Percentiles rank a stretch among this genome's conserved stretches.
These are phyloP conservation scores for Trametes sp. DNA, from an alignment of 1,284 basidiomycete genomes.

Conservation along the genomic window DNA sequence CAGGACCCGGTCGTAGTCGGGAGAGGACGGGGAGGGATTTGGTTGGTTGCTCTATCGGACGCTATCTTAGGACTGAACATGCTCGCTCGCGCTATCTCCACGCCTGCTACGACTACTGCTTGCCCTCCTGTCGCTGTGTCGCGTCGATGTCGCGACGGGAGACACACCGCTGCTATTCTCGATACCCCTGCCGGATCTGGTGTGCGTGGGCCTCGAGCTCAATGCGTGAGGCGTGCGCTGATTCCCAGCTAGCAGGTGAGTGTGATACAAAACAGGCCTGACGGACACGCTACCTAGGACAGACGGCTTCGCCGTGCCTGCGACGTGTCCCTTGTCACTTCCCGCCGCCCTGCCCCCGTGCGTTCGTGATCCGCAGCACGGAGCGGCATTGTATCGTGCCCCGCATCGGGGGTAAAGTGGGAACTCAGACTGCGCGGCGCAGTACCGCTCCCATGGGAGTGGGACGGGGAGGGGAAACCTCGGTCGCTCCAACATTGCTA, in stretches of 20 bases:
- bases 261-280: neutral
- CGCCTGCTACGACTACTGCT: no score
- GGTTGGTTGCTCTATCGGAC: neutral
- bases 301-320: neutral
- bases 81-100: neutral
- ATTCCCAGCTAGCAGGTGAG: neutral
- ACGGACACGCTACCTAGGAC: neutral
- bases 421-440: slow-evolving; percentile 6
- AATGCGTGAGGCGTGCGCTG: no score
- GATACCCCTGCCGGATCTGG: neutral
- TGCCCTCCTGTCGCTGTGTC: no score
- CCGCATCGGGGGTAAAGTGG: neutral
- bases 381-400: neutral
- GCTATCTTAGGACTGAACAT: slow-evolving; percentile 1
- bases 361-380: neutral
- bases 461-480: slow-evolving; percentile 7
- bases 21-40: no score
- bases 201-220: no score
- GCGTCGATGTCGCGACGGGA: no score
- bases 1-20: no score
- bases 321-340: neutral
- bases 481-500: neutral
- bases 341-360: neutral
- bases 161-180: neutral
- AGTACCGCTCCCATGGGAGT: slow-evolving; percentile 26